phyloP scores from a whole-genome alignment of 1,284 basidiomycete genomes.

The Trichosporon asahii region DNA sequence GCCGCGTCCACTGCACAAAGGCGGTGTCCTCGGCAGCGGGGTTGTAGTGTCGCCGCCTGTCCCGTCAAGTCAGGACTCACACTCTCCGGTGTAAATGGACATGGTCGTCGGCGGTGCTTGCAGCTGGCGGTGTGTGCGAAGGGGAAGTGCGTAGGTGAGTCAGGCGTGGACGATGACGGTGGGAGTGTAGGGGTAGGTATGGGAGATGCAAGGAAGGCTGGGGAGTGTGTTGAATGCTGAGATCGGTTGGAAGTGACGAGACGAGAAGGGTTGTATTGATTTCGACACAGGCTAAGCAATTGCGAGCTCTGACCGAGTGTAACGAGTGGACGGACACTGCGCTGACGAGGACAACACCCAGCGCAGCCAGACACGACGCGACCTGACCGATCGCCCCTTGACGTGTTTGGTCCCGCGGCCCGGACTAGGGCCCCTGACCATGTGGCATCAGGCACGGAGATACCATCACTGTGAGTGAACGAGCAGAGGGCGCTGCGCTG shows the following conservation, averaged over 20 bases:
- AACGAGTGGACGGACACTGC: neutral
- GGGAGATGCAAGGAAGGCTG: neutral
- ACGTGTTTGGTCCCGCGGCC: conserved; percentile 2
- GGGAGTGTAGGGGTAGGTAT: neutral
- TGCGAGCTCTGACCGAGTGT: neutral
- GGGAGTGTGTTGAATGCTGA: neutral
- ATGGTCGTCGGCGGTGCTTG: conserved; percentile 22
- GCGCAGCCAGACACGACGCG: neutral
- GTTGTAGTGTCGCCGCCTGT: neutral
- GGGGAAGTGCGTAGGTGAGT: neutral
- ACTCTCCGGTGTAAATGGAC: conserved; percentile 47
- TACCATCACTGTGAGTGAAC: too few relatives aligned
- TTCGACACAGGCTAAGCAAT: neutral
- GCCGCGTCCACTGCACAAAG: too few relatives aligned
- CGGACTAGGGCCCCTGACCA: neutral
- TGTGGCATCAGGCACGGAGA: neutral
- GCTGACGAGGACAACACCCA: neutral
- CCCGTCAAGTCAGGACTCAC: conserved; percentile 25
- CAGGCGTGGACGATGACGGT: neutral
- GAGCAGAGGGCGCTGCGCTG: too few relatives aligned
- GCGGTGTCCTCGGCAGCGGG: neutral
- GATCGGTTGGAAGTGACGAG: neutral
- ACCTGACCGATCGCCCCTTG: neutral
- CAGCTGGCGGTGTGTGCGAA: neutral
- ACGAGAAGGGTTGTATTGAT: neutral